A percentile compares a stretch with the other conserved stretches of the same genome.
phyloP scores from a whole-genome alignment of 805 yeast genomes.

The Metschnikowia arizonensis region DNA sequence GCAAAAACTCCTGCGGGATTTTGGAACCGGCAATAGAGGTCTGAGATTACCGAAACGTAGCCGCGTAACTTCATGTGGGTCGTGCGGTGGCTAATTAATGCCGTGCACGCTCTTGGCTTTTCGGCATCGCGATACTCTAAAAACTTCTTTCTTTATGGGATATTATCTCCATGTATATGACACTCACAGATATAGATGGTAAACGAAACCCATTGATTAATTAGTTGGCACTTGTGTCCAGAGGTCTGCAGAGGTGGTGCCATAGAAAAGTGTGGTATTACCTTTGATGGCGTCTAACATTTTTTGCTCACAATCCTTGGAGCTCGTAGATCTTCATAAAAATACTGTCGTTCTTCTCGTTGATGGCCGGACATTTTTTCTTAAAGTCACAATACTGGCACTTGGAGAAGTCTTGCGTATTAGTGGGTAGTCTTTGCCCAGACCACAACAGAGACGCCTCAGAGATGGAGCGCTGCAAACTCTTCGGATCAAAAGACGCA shows the following conservation, averaged over 20 bases:
- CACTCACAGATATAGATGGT: conserved; percentile 34
- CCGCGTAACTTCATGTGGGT: conserved; percentile 9
- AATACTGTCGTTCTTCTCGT: conserved; percentile 7
- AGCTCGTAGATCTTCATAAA: conserved; percentile 10
- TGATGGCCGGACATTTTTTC: conserved; percentile 17
- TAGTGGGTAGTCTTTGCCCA: conserved; percentile 50
- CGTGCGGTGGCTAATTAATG: conserved; percentile 1
- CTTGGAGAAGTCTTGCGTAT: conserved; percentile 36
- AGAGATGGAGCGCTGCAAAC: conserved; percentile 26
- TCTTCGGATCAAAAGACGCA: conserved; percentile 35
- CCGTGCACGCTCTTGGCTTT: not conserved
- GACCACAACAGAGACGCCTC: conserved; percentile 51
- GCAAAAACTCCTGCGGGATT: not conserved
- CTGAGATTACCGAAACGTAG: not conserved
- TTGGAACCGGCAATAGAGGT: not conserved
- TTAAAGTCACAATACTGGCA: conserved; percentile 57
- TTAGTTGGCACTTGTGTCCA: conserved; percentile 17
- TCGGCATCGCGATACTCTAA: not conserved
- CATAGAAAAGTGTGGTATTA: conserved; percentile 21
- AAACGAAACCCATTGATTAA: conserved; percentile 39
- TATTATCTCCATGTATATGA: conserved; percentile 38
- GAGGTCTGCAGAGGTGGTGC: conserved; percentile 25
- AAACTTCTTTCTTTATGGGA: conserved; percentile 16
- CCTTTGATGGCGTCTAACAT: conserved; percentile 23
- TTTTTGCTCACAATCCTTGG: conserved; percentile 4